Conservation (phyloP, 1,284 basidiomycete genomes). For the Stereum hirsutum region DNA sequence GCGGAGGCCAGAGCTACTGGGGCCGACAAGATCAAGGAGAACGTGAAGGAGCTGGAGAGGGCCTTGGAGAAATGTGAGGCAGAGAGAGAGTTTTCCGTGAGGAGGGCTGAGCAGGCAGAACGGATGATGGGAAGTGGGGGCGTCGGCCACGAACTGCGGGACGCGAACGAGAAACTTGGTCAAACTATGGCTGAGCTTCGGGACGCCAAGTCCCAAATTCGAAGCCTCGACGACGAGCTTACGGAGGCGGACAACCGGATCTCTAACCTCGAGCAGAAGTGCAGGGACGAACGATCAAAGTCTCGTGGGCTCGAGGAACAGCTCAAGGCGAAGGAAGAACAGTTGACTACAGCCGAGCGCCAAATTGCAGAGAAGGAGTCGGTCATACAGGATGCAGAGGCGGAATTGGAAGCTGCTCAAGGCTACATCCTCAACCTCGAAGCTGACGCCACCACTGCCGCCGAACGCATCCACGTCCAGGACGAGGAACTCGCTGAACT, state of each 20-base stretch:
- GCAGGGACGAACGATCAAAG: slow-evolving; percentile 38
- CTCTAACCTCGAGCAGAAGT: slow-evolving; percentile 41
- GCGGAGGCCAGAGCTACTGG: slow-evolving; percentile 37
- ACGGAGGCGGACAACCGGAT: slow-evolving; percentile 36
- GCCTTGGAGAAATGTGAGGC: slow-evolving; percentile 38
- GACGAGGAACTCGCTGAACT: slow-evolving; percentile 39
- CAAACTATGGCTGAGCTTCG: slow-evolving; percentile 45
- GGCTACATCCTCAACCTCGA: slow-evolving; percentile 47
- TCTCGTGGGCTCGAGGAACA: slow-evolving; percentile 25
- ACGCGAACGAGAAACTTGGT: slow-evolving; percentile 50
- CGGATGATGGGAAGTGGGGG: slow-evolving; percentile 48
- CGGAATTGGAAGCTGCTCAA: slow-evolving; percentile 34
- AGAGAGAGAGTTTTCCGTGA: slow-evolving; percentile 45
- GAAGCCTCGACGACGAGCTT: slow-evolving; percentile 48
- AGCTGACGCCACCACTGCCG: slow-evolving; percentile 34
- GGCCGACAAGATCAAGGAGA: slow-evolving; percentile 30
- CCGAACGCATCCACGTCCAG: slow-evolving; percentile 39
- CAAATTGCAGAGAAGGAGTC: slow-evolving; percentile 18
- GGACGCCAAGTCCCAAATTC: slow-evolving; percentile 44
- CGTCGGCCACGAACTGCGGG: slow-evolving; percentile 53
- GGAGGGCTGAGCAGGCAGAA: slow-evolving; percentile 55
- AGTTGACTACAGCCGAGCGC: slow-evolving; percentile 18
- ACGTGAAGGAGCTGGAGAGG: slow-evolving; percentile 31
- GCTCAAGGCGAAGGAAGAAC: slow-evolving; percentile 22
- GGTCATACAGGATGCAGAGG: slow-evolving; percentile 18